A percentile compares a stretch with the other conserved stretches of the same genome.
phyloP scores from a whole-genome alignment of 2,329 filamentous ascomycete species.

The Trichophyton equinum region DNA sequence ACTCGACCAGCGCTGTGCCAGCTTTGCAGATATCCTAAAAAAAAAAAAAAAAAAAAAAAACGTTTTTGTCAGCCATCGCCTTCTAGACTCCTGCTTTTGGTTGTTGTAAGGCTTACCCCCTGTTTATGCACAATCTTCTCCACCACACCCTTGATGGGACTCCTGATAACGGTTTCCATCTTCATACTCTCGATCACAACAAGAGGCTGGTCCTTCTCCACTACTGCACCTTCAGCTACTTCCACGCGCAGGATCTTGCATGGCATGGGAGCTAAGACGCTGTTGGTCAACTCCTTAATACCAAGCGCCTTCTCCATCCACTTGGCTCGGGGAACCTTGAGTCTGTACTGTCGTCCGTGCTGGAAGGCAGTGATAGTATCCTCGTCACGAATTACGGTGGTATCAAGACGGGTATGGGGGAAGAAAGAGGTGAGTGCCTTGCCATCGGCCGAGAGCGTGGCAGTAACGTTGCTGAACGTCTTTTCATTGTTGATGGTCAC shows the following conservation, averaged over 20 bases:
- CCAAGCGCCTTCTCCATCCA: constrained; percentile 87
- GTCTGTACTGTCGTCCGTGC: constrained; percentile 45
- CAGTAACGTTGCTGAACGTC: constrained; percentile 33
- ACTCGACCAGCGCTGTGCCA: constrained; percentile 60
- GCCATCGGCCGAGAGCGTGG: constrained; percentile 28
- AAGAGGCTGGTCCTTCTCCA: constrained; percentile 73
- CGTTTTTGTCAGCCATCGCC: constrained; percentile 4
- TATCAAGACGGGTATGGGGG: constrained; percentile 63
- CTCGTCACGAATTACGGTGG: constrained; percentile 53
- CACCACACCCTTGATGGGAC: constrained; percentile 58
- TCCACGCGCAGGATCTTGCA: constrained; percentile 91
- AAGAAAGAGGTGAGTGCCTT: constrained; percentile 61
- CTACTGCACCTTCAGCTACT: constrained; percentile 65
- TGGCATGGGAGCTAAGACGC: constrained; percentile 87
- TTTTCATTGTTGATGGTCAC: constrained; percentile 33
- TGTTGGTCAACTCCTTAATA: constrained; percentile 65
- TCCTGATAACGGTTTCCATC: constrained; percentile 75
- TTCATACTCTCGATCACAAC: constrained; percentile 90
- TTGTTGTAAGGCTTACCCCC: constrained; percentile 45
- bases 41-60: constrained; percentile 8
- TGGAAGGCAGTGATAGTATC: constrained; percentile 62
- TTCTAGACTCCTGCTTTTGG: constrained; percentile 1
- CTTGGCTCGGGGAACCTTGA: constrained; percentile 47
- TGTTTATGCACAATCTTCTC: constrained; percentile 61
- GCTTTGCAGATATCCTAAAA: constrained; percentile 63